Conservation (phyloP, 2,329 filamentous ascomycete species). For the Aspergillus novoparasiticus region DNA sequence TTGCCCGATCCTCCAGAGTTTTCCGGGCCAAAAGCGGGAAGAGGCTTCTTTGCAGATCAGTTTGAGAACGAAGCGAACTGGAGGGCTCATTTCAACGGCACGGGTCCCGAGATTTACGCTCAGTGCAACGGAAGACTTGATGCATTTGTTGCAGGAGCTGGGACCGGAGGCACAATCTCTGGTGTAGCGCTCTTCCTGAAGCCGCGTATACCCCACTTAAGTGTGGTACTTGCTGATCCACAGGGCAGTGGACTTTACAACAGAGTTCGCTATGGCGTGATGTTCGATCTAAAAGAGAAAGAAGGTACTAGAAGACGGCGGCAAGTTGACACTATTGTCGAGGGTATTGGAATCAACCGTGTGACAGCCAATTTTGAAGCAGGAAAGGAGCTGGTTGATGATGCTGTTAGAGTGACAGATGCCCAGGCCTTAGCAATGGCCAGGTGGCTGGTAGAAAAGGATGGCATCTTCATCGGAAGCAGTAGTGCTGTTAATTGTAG, state of each 20-base stretch:
- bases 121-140: slow-evolving; percentile 77
- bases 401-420: slow-evolving; percentile 86
- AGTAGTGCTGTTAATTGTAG: slow-evolving; percentile 94
- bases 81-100: slow-evolving; percentile 76
- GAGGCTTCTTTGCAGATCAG: slow-evolving; percentile 93
- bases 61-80: slow-evolving; percentile 93
- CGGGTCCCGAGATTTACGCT: slow-evolving; percentile 83
- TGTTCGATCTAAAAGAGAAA: slow-evolving; percentile 86
- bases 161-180: slow-evolving; percentile 90
- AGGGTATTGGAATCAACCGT: slow-evolving; percentile 93
- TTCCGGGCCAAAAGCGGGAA: slow-evolving; percentile 57
- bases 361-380: slow-evolving; percentile 92
- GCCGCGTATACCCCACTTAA: slow-evolving; percentile 63
- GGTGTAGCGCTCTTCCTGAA: slow-evolving; percentile 86
- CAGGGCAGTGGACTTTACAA: slow-evolving; percentile 94
- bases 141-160: slow-evolving; percentile 90
- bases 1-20: slow-evolving; percentile 23
- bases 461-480: slow-evolving; percentile 92
- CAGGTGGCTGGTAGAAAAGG: slow-evolving; percentile 92
- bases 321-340: slow-evolving; percentile 94
- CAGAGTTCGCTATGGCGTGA: slow-evolving; percentile 87
- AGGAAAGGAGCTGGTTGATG: slow-evolving; percentile 82
- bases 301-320: slow-evolving; percentile 87
- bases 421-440: slow-evolving; percentile 90
- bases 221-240: slow-evolving; percentile 85